Evolutionary conservation across 2,329 filamentous ascomycete species (phyloP).

Genomic region (Aspergillus udagawae): DNA sequence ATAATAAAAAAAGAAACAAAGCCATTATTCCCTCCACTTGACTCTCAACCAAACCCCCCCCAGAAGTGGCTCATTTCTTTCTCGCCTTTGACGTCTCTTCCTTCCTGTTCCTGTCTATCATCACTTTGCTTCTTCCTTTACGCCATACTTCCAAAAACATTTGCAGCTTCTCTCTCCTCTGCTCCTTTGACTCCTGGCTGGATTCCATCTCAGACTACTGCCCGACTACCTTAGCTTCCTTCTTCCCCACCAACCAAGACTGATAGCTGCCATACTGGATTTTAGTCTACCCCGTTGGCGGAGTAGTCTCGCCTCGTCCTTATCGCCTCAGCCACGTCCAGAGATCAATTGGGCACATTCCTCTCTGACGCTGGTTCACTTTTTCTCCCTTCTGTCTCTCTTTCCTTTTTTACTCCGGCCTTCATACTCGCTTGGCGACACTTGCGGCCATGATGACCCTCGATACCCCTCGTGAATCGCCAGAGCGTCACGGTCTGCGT

Average conservation of each 20-base stretch:
- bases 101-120: constrained; percentile 3
- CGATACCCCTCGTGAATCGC: constrained; percentile 28
- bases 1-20: constrained; percentile 7
- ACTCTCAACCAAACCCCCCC: not conserved
- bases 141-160: not conserved
- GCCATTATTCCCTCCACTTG: constrained; percentile 9
- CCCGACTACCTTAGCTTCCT: not conserved
- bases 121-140: constrained; percentile 1
- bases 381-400: constrained; percentile 3
- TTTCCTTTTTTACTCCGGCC: not conserved
- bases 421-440: not conserved
- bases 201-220: not conserved
- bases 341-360: not conserved
- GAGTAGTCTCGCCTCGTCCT: not conserved
- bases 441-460: constrained; percentile 29
- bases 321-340: not conserved
- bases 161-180: not conserved
- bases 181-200: not conserved
- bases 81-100: not conserved
- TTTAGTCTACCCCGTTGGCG: not conserved
- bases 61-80: constrained; percentile 5
- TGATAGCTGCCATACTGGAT: not conserved
- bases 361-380: not conserved
- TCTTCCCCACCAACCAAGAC: not conserved
- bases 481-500: constrained; percentile 32